Evolutionary conservation across 371 early-diverging fungal species (phyloP), one percentile per base, ranked within the genome.

Genomic region (Mortierella sp.): DNA sequence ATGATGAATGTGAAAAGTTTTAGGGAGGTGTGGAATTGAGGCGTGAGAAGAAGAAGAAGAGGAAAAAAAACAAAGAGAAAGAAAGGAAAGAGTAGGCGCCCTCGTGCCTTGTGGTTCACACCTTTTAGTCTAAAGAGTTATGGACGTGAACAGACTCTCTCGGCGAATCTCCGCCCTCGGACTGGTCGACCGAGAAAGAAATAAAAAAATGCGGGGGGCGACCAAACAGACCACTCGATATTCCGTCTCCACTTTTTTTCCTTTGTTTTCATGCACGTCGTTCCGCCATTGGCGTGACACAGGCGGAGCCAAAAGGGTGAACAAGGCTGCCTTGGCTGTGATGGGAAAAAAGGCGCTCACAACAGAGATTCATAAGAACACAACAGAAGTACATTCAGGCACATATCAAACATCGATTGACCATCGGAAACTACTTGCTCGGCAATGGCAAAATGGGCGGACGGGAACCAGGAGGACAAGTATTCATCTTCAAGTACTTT

Each of bases 211-310:
- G 72, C 71, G 66, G 67, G 68, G 77, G 26, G 47, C 14, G 45
- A 24, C 26, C 43, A 43, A 26, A 29, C 52, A 31, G 34, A 29
- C 40, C 16, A 22, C 19, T 52, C 22, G n/a, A n/a, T n/a, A n/a
- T 16, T 52, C 64, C 68, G 73, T 70, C 79, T 63, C 79, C 79
- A 79, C 79, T 79, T 79, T 79, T 79, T 79, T 68, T 45, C 24
- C 9, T 64, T 31, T 69, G 43, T 26, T 41, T 44, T 66, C 44
- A 44, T 61, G 58, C 58, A 19, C 8, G 2, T 3, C 55, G 16
- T 55, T 16, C 37, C 58, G 58, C 16, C 34, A 34, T 29, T 58
- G 22, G 37, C 37, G 61, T 61, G 22, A 37, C 61, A 61, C 61
- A 61, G 16, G 58, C 58, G 19, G 37, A 58, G 37, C 3, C 19